Base-by-base conservation (phyloP, 352 stramenopile genomes). In the Globisporangium cystogenes region DNA sequence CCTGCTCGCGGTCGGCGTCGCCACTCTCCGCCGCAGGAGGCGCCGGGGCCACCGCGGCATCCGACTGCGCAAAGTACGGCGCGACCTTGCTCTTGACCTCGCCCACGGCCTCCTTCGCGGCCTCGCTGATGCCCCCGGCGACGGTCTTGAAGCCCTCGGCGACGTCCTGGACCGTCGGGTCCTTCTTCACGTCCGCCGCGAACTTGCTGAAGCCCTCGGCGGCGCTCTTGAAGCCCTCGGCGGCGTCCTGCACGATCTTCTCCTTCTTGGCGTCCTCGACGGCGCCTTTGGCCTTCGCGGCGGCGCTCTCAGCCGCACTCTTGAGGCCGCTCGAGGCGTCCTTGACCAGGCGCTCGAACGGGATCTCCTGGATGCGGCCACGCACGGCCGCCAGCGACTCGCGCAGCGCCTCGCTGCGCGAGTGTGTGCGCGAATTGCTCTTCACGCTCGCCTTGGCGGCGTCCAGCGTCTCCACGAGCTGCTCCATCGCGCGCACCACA, bases 321-420 rank as follows among this genome's bases (percentile, higher is more conserved):
- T 54, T 53, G 47, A 60, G 39, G 10, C 54, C 39, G 2, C 39
- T n/a, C 12, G 55, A 45, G n/a, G 55, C 88, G 42, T 89, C 76
- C 60, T 88, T 78, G 33, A 88, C 57, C 18, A 92, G 62, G 60
- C 87, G 76, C 47, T 93, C 83, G 44, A 93, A 90, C 12, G 82
- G 80, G 33, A 91, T 87, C 33, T 93, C 83, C 57, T 91, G 76
- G 40, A 93, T 64, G 53, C 67, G 67, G 51, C 82, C 63, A 35
- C 65, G 69, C 33, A 70, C 75, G 2, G 66, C 62, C 15, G 60
- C 58, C 4, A 88, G 51, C 48, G 70, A 80, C n/a, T 82, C 68
- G 42, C 76, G 74, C 7, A 90, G 59, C 51, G 63, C 75, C 37
- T 84, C 77, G 46, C 78, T 80, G 26, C 46, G 45, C 27, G 44